Conservation (phyloP, 2,329 filamentous ascomycete genomes). For the Colletotrichum sansevieriae region DNA sequence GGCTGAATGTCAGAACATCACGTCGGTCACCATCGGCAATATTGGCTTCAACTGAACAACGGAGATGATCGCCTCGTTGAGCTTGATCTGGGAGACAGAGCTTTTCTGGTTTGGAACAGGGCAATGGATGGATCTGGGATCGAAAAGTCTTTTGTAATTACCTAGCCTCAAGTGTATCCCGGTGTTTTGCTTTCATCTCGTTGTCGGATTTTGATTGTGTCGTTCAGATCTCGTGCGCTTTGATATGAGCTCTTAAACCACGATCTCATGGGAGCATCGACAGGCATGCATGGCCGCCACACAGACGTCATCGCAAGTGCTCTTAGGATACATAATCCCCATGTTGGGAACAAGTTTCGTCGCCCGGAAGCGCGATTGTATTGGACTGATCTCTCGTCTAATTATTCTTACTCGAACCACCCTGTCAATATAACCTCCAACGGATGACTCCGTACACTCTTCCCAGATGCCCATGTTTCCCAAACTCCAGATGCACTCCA, state of each 20-base stretch:
- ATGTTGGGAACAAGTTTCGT: slow-evolving; percentile 10
- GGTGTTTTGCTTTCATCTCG: not conserved
- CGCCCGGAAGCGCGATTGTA: not conserved
- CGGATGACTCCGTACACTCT: slow-evolving; percentile 15
- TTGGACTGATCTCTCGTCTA: slow-evolving; percentile 19
- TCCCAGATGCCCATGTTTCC: slow-evolving; percentile 22
- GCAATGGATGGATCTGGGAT: not conserved
- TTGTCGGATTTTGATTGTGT: slow-evolving; percentile 3
- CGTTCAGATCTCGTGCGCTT: slow-evolving; percentile 6
- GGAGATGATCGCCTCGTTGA: not conserved
- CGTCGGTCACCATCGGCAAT: slow-evolving; percentile 43
- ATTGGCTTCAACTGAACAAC: slow-evolving; percentile 17
- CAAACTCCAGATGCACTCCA: slow-evolving; percentile 21
- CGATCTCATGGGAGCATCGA: not conserved
- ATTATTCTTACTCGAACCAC: slow-evolving; percentile 20
- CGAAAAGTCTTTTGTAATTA: slow-evolving; percentile 9
- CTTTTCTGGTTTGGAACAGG: not conserved
- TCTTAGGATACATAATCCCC: slow-evolving; percentile 3
- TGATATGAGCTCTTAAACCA: not conserved
- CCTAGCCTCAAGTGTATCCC: not conserved
- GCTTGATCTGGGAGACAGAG: not conserved
- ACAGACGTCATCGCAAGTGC: not conserved
- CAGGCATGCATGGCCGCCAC: not conserved
- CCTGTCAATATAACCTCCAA: slow-evolving; percentile 8
- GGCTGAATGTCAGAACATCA: slow-evolving; percentile 46